Conservation (phyloP, 169 alveolate genomes). For the Ichthyophthirius multifiliis region DNA sequence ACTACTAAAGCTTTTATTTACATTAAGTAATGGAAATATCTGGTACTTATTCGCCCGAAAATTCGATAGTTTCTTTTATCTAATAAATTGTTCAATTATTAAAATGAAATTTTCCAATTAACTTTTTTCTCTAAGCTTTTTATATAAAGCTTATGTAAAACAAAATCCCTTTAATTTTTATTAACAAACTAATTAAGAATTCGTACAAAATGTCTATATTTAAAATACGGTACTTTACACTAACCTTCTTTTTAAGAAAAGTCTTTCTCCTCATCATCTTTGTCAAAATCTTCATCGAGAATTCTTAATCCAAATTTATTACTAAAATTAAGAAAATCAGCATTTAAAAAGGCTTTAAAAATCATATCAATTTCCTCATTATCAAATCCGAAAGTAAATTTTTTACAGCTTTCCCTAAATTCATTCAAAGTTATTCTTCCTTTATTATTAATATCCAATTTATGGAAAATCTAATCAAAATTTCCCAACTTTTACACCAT, state of each 20-base stretch:
- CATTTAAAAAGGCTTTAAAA: not conserved
- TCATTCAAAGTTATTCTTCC: not conserved
- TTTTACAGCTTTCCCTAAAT: not conserved
- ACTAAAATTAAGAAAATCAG: not conserved
- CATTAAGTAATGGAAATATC: not conserved
- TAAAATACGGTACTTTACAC: not conserved
- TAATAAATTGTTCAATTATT: not conserved
- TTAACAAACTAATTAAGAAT: not conserved
- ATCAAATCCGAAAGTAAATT: not conserved
- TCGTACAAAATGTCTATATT: not conserved
- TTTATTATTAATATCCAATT: not conserved
- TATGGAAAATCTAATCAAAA: not conserved
- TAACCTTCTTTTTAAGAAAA: not conserved
- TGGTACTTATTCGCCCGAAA: not conserved
- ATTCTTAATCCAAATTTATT: not conserved
- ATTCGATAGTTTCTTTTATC: not conserved
- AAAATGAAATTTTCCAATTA: not conserved
- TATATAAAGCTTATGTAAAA: not conserved
- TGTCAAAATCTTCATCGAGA: not conserved
- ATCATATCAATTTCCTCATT: not conserved
- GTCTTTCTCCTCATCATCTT: not conserved
- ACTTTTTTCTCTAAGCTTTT: not conserved
- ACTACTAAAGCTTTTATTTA: not conserved
- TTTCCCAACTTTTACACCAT: not conserved
- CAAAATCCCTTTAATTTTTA: not conserved